phyloP scores from a whole-genome alignment of 805 yeast genomes.

The Metschnikowia similis region DNA sequence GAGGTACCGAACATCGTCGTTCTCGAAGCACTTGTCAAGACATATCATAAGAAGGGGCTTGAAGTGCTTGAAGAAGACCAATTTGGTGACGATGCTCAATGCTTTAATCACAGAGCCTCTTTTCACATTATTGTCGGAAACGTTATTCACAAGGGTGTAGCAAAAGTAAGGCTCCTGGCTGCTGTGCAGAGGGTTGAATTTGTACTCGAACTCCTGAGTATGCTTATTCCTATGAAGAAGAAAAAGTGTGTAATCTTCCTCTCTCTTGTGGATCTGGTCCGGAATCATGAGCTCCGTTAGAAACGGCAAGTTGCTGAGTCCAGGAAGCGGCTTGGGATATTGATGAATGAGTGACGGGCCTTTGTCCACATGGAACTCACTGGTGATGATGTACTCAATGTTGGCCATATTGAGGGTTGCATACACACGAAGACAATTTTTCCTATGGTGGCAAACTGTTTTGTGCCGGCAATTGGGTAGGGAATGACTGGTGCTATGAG shows the following conservation, averaged over 20 bases:
- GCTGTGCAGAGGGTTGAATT: conserved; percentile 27
- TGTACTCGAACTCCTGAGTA: conserved; percentile 38
- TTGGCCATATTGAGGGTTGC: conserved; percentile 23
- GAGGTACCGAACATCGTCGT: conserved; percentile 19
- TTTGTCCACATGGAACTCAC: conserved; percentile 74
- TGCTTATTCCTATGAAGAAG: conserved; percentile 44
- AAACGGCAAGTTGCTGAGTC: conserved; percentile 30
- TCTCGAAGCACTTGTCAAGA: conserved; percentile 43
- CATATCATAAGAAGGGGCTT: conserved; percentile 55
- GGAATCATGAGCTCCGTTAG: conserved; percentile 60
- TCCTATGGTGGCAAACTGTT: background rate
- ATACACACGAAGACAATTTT: background rate
- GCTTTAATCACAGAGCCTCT: conserved; percentile 62
- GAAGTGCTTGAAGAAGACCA: conserved; percentile 51
- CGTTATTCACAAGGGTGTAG: conserved; percentile 50
- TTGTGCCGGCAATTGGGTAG: background rate
- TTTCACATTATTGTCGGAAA: conserved; percentile 39
- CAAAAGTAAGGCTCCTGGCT: conserved; percentile 47
- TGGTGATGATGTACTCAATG: conserved; percentile 57
- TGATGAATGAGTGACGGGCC: conserved; percentile 68
- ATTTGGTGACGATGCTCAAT: conserved; percentile 53
- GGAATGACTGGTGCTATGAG: background rate
- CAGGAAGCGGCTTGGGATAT: conserved; percentile 45
- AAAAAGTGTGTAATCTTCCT: conserved; percentile 57
- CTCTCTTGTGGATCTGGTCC: conserved; percentile 52